phyloP scores from a whole-genome alignment of 768 basidiomycete genomes.

The Leccinum subtestaceum region DNA sequence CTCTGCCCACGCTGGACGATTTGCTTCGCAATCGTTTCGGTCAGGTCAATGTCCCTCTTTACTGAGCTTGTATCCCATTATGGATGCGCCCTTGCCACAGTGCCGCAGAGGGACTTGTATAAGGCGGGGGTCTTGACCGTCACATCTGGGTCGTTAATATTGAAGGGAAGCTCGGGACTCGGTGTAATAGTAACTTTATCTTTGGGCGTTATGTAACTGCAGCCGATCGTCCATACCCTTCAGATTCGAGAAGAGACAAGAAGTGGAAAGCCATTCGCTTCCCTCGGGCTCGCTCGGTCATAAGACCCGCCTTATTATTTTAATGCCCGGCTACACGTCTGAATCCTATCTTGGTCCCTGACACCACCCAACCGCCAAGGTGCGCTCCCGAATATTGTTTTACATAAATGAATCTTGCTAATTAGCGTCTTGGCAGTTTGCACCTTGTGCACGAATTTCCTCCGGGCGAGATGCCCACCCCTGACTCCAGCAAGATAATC shows the following conservation, averaged over 20 bases:
- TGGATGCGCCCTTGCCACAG: not conserved
- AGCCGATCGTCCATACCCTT: conserved; percentile 6
- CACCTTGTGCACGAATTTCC: not conserved
- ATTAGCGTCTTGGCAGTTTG: not conserved
- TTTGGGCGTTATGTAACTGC: conserved; percentile 25
- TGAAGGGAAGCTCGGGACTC: conserved; percentile 14
- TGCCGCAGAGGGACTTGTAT: not conserved
- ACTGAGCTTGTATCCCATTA: not conserved
- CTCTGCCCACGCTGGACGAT: not conserved
- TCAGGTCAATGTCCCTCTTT: not conserved
- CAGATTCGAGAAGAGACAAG: conserved; percentile 19
- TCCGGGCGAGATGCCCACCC: conserved; percentile 7
- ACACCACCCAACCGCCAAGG: conserved; percentile 4
- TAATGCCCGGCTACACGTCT: conserved; percentile 5
- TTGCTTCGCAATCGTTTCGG: not conserved
- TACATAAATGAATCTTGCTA: not conserved
- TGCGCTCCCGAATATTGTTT: not conserved
- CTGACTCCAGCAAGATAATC: conserved; percentile 7
- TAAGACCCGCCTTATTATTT: conserved; percentile 13
- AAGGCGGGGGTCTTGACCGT: conserved; percentile 7
- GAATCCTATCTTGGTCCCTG: conserved; percentile 1
- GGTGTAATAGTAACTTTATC: conserved; percentile 27
- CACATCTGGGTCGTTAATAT: conserved; percentile 9
- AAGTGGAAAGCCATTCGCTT: conserved; percentile 22
- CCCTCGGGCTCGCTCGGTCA: conserved; percentile 11